Evolutionary conservation across 495 filamentous ascomycete genomes (phyloP), one percentile per base, ranked within the genome.

Genomic region (Symbiotaphrina buchneri): DNA sequence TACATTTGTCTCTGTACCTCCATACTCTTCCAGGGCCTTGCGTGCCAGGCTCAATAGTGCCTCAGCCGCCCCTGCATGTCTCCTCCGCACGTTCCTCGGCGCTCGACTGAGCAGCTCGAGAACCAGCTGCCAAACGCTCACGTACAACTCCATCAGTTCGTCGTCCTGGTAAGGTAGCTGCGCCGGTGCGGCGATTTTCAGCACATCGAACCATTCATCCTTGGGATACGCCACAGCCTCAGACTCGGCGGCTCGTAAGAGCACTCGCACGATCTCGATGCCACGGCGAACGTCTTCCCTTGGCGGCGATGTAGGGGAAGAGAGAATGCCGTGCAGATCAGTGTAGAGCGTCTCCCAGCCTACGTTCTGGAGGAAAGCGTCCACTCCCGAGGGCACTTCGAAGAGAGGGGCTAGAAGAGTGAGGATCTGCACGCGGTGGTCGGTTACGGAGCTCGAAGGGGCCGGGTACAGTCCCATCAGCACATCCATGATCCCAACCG

Each of bases 401-500:
- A 10, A 72, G 39, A 10, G 68, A 56, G 5, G 55, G 47, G 0
- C 61, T 46, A n/a, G n/a, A n/a, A n/a, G n/a, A n/a, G n/a, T 28
- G 61, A 62, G 34, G 69, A 25, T 13, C 22, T 8, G 22, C 22
- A 25, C 22, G 8, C 7, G 22, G 7, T n/a, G n/a, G 13, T 25
- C 22, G 13, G 22, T 25, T 7, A 25, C 22, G 22, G 8, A 7
- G 13, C 8, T 13, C 22, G 22, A 25, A 13, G 22, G 13, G 22
- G 22, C 7, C 8, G 22, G 13, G 43, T 72, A 74, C 5, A 75
- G 36, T 1, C 59, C 63, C 13, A 70, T 33, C 11, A 73, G 52
- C 40, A 72, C 55, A 39, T 74, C 70, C 34, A 51, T 53, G 20
- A 72, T 39, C 0, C 68, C 66, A 0, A 52, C 51, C 13, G 53